Base-by-base conservation (phyloP, 257 asterid species). In the Vinca minor region DNA sequence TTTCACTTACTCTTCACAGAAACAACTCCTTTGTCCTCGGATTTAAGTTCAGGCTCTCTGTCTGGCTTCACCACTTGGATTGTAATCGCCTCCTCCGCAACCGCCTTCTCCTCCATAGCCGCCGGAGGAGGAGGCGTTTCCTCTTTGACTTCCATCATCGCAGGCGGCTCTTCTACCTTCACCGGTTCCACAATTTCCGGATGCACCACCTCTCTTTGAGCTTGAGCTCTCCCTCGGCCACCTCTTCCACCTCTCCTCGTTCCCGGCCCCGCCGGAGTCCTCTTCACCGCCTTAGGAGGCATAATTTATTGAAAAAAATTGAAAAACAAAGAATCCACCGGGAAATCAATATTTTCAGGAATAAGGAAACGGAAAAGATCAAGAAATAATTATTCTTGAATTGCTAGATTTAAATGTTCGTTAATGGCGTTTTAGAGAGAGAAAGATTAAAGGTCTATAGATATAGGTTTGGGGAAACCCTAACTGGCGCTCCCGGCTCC, bases 211-310 rank as follows among this genome's bases (percentile, higher is more conserved):
- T 4, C 62, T 14, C 57, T 46, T 25, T 59, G 71, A 1, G 62
- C 39, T 12, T 39, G 70, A 20, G 58, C 68, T 73, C 68, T 55
- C 53, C 74, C 78, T 63, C 72, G 71, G 62, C 67, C 78, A 68
- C 78, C 88, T 41, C 96, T 83, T 29, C 75, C 66, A 59, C 77
- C 80, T 63, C 91, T 77, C 86, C 76, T 86, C 65, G 82, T 72
- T 31, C 94, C 94, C 59, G 96, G 95, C 26, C 96, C 96, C 41
- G 83, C 74, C 62, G 88, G 81, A 59, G 85, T 76, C 75, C 74
- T 89, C 84, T 81, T 92, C 65, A 77, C 75, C 67, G 64, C 32
- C 71, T 77, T 82, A 15, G 95, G 98, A 46, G 95, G 96, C 98
- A 91, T 91, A 41, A 63, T 64, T 65, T 38, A 34, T 34, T 2